Base-by-base conservation (phyloP, 2,329 filamentous ascomycete species). In the Hawksworthiomyces lignivorus region DNA sequence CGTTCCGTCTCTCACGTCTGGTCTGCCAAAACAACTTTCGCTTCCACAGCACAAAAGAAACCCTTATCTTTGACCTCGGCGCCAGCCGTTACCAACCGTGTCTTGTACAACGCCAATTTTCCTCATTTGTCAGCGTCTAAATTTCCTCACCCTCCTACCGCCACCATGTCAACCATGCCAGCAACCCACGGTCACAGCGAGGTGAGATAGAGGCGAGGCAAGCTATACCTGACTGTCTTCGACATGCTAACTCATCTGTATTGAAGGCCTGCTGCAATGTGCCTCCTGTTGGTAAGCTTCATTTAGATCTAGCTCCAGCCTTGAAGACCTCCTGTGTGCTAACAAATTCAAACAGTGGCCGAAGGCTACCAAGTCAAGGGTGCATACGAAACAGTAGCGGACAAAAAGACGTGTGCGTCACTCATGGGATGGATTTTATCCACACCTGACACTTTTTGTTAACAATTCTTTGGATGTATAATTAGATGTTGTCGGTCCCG, bases 401-500 rank as follows among this genome's bases (percentile, higher is more conserved):
- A 62, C 18, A 44, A 67, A 18, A 70, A 69, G 48, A 72, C 68
- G 11, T 74, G 68, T 45, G 24, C 14, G 41, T 69, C 50, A 34
- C 57, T 44, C n/a, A n/a, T n/a, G n/a, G n/a, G n/a, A n/a, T n/a
- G n/a, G n/a, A n/a, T n/a, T n/a, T n/a, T n/a, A n/a, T n/a, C 17
- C 22, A 24, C 28, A 30, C 34, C 22, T 27, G 34, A 12, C 29
- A 27, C 12, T 14, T 11, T 12, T 14, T 14, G 8, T 18, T 36
- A 11, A 20, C 7, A 28, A 8, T 18, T 21, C 14, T 29, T 22
- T 18, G 11, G 22, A 11, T 4, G 1, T 21, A 14, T 7, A 24
- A 14, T 2, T 32, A 63, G 72, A 77, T 47, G 62, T 70, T 19
- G 68, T 65, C 10, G 68, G 70, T 35, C 65, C 72, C 15, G 52